phyloP scores from a whole-genome alignment of 2,329 filamentous ascomycete species.

The Myriangium duriaei region DNA sequence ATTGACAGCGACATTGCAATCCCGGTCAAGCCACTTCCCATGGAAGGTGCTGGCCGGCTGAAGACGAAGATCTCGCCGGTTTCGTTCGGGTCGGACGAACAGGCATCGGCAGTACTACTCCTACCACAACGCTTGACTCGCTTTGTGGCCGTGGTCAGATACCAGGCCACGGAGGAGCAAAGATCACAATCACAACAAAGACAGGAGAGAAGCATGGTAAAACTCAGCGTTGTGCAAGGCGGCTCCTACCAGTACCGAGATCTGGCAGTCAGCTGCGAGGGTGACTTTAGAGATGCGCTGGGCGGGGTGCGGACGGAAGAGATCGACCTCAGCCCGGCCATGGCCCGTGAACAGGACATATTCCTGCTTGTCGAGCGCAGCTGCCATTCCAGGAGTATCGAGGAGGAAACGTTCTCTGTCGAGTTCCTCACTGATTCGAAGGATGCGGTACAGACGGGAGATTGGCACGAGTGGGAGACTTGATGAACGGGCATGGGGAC shows the following conservation, averaged over 20 bases:
- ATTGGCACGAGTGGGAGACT: conserved; percentile 34
- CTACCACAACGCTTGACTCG: conserved; percentile 37
- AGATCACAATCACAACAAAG: background rate
- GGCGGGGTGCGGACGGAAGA: conserved; percentile 56
- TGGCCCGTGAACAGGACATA: conserved; percentile 43
- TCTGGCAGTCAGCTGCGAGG: conserved; percentile 55
- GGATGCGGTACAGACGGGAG: conserved; percentile 31
- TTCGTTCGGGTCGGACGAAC: conserved; percentile 36
- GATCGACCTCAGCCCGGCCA: conserved; percentile 59
- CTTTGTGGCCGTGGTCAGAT: conserved; percentile 19
- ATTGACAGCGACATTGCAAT: conserved; percentile 53
- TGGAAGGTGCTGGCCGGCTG: conserved; percentile 64
- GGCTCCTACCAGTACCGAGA: conserved; percentile 55
- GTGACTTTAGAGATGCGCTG: conserved; percentile 58
- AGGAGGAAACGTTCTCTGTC: conserved; percentile 39
- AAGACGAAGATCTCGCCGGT: conserved; percentile 45
- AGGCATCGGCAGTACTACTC: conserved; percentile 43
- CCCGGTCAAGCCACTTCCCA: conserved; percentile 47
- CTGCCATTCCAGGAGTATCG: conserved; percentile 40
- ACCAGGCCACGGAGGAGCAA: conserved; percentile 11
- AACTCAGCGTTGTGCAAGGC: conserved; percentile 61
- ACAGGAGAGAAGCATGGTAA: conserved; percentile 39
- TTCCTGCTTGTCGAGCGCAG: conserved; percentile 77
- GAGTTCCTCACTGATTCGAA: conserved; percentile 35
- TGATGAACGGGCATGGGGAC: no score